Base-by-base conservation (phyloP, 1,139 yeast species). In the Kluyveromyces sp. region DNA sequence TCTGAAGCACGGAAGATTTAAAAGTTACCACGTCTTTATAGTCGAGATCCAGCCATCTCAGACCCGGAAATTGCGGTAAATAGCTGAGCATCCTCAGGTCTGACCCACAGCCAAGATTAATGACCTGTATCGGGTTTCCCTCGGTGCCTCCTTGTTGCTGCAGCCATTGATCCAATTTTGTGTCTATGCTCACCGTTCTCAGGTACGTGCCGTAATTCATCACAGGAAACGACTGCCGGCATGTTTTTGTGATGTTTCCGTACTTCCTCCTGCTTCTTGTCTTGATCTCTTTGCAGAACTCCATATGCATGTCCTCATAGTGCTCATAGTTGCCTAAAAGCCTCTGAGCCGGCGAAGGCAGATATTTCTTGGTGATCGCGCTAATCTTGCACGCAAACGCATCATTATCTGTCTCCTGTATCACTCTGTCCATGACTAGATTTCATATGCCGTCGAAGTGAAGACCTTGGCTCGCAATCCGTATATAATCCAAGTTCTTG, bases 81-180 rank as follows among this genome's bases (percentile, higher is more conserved):
- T 54, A 45, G 9, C 51, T 54, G 13, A 62, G 28, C 52, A 46
- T 53, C 47, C 97, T 65, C 1, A 96, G 80, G 62, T 92, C 98
- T n/a, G 94, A 84, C 0, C 98, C 98, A n/a, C 96, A 86, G 0
- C 98, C 98, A 18, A 92, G 64, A 3, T 94, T 87, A 0, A 92
- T 65, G 9, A 92, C 75, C 58, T 88, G 95, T 39, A 77, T 66
- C 4, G 45, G 36, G 2, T 49, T 41, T 18, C 20, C 30, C 4
- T 51, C 52, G 2, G 47, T 49, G 2, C 47, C 42, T 6, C 19
- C 15, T 43, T 63, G 61, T 28, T 60, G 58, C 1, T 50, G 48
- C 3, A 84, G 49, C 52, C 84, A 86, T 30, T 62, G 56, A 1
- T 70, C 66, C 1, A 86, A 63, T 1, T 83, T 64, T 13, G 56